Evolutionary conservation across 352 stramenopile species (phyloP).

Genomic region (Globisporangium spiculum): DNA sequence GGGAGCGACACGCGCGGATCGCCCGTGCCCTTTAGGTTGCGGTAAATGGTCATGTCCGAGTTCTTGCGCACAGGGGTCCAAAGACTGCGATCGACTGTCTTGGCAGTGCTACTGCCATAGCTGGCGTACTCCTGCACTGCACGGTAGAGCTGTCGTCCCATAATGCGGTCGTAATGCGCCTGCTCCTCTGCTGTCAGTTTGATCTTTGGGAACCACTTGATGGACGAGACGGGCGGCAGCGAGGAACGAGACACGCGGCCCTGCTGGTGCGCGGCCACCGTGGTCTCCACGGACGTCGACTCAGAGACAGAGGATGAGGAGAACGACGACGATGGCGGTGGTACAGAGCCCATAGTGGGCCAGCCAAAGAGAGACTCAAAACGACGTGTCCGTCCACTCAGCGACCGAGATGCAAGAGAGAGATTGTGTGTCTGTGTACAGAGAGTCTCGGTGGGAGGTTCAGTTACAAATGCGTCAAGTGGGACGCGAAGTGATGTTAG

Average conservation of each 20-base stretch:
- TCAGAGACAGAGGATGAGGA: conserved; percentile 14
- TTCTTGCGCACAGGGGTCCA: conserved; percentile 41
- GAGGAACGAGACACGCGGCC: conserved; percentile 10
- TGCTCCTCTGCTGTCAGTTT: conserved; percentile 25
- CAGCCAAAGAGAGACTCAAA: no score
- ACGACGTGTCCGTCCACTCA: no score
- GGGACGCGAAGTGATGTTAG: no score
- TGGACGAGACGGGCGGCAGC: background rate
- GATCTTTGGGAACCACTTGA: conserved; percentile 2
- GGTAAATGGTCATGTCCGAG: conserved; percentile 42
- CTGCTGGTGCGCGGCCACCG: conserved; percentile 11
- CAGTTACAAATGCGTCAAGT: no score
- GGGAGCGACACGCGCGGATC: conserved; percentile 30
- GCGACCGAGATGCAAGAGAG: no score
- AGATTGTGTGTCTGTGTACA: no score
- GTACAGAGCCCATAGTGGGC: no score
- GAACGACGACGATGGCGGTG: background rate
- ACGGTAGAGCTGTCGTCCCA: conserved; percentile 23
- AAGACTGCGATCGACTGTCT: conserved; percentile 15
- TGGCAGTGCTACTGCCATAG: background rate
- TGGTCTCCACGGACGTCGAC: conserved; percentile 13
- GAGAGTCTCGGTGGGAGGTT: no score
- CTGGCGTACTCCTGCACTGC: conserved; percentile 27
- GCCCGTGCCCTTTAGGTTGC: conserved; percentile 36
- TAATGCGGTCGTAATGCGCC: conserved; percentile 28